Base-by-base conservation (phyloP, 1,284 basidiomycete species). In the Ustilago tritici region DNA sequence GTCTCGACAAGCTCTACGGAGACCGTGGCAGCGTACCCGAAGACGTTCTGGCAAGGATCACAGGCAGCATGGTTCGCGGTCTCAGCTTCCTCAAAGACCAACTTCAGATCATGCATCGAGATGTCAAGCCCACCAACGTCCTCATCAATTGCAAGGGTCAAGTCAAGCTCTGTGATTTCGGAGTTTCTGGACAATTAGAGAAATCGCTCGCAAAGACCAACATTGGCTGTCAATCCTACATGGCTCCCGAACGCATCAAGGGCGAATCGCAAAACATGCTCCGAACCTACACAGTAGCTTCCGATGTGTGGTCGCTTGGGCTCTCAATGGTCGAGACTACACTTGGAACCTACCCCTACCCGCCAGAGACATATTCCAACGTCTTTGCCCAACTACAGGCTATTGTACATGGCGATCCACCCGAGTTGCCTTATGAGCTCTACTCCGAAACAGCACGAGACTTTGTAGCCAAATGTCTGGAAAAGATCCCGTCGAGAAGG, bases 251-350 rank as follows among this genome's bases (percentile, higher is more conserved):
- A 86, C 91, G 96, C 35, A 98, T 99, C 87, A 93, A 95, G 86
- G 95, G 95, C 72, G 95, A 97, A 87, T 94, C 93, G 4, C 92
- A 92, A 83, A 93, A 93, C 85, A 92, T 93, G 72, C 87, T 92
- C 34, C 91, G 92, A 34, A 95, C 95, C 1, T 99, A 99, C 87
- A 96, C 95, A 11, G 95, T 98, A 53, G 93, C 95, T 2, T 97
- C 95, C 4, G 96, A 99, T 84, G 93, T 99, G 6, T 99, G 96
- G 96, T 97, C 95, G 11, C 91, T 99, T n/a, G 96, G 96, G 4
- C 89, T 99, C 40, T 93, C 93, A 4, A 92, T 98, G 86, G 94
- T 98, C 82, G 96, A 99, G 87, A 92, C 97, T 71, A 93, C 93
- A 53, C 87, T 94, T 79, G 95, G 97, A 23, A 90, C 91, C 78